Conservation (phyloP, 1,284 basidiomycete species). For the Leccinum pachyderme region DNA sequence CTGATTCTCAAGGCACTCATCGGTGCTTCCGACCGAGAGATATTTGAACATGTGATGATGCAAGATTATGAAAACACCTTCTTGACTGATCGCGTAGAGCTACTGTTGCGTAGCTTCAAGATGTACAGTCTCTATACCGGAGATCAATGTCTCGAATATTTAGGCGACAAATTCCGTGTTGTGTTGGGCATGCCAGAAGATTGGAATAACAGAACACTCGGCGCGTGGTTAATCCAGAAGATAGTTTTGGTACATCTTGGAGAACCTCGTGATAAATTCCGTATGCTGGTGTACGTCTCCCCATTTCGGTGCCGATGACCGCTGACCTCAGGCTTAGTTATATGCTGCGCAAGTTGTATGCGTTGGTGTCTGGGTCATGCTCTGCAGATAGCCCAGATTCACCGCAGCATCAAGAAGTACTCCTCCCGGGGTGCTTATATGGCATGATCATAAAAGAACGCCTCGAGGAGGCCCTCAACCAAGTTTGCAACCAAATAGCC, state of each 20-base stretch:
- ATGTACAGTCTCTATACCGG: constrained; percentile 87
- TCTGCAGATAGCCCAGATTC: constrained; percentile 98
- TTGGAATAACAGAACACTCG: constrained; percentile 84
- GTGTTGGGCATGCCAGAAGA: constrained; percentile 93
- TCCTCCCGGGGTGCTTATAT: constrained; percentile 92
- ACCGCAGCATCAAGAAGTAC: constrained; percentile 96
- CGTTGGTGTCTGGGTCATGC: constrained; percentile 88
- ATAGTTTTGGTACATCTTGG: constrained; percentile 91
- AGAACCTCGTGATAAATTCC: constrained; percentile 92
- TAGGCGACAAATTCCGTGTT: constrained; percentile 98
- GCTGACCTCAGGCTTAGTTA: constrained; percentile 49
- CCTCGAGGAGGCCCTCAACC: constrained; percentile 86
- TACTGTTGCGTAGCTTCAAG: constrained; percentile 98
- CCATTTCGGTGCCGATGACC: neutral
- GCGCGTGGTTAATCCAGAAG: constrained; percentile 82
- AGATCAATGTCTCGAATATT: constrained; percentile 92
- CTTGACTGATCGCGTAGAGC: constrained; percentile 94
- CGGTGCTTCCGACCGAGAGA: constrained; percentile 94
- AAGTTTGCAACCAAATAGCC: constrained; percentile 71
- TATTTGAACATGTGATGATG: constrained; percentile 97
- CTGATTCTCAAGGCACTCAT: constrained; percentile 94
- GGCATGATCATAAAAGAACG: constrained; percentile 99
- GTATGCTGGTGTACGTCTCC: constrained; percentile 78
- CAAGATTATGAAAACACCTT: constrained; percentile 98
- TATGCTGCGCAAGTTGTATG: constrained; percentile 97